Evolutionary conservation across 2,329 filamentous ascomycete species (phyloP).

Genomic region (Penicillium sp.): DNA sequence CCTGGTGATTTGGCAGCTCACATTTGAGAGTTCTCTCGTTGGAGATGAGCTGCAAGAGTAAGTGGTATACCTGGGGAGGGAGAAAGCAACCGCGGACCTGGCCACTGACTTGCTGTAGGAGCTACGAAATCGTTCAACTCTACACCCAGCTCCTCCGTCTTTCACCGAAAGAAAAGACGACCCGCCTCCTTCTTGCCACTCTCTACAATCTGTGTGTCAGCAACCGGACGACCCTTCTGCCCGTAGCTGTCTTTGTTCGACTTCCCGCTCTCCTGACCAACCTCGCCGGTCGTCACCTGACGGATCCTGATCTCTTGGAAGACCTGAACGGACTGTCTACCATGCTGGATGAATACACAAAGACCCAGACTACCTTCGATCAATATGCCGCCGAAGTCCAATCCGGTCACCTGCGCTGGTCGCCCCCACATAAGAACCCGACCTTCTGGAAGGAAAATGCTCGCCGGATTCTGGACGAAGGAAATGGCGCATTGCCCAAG

Average conservation of each 20-base stretch:
- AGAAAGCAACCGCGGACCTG: slow-evolving; percentile 13
- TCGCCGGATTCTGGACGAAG: slow-evolving; percentile 79
- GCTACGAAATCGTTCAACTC: slow-evolving; percentile 88
- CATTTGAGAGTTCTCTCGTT: slow-evolving; percentile 74
- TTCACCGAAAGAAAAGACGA: slow-evolving; percentile 98
- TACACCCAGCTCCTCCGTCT: slow-evolving; percentile 91
- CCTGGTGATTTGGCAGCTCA: slow-evolving; percentile 93
- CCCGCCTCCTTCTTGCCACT: slow-evolving; percentile 84
- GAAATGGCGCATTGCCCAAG: slow-evolving; percentile 76
- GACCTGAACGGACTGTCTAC: slow-evolving; percentile 55
- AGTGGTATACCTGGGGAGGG: slow-evolving; percentile 14
- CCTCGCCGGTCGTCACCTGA: slow-evolving; percentile 57
- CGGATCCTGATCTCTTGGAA: slow-evolving; percentile 54
- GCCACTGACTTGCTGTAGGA: slow-evolving; percentile 56
- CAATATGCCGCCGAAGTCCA: slow-evolving; percentile 79
- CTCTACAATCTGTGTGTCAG: slow-evolving; percentile 82
- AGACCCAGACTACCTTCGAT: slow-evolving; percentile 68
- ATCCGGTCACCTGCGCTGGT: slow-evolving; percentile 88
- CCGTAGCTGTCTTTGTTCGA: slow-evolving; percentile 81
- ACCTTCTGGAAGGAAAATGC: slow-evolving; percentile 93
- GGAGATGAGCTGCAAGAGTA: slow-evolving; percentile 75
- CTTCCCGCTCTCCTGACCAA: slow-evolving; percentile 68
- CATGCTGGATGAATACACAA: slow-evolving; percentile 84
- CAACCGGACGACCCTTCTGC: slow-evolving; percentile 71
- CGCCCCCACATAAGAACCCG: slow-evolving; percentile 82